Percentiles rank a stretch among this genome's conserved stretches.
Conservation (phyloP, 345 rosid genomes). For the Xanthoceras sorbifolium region DNA sequence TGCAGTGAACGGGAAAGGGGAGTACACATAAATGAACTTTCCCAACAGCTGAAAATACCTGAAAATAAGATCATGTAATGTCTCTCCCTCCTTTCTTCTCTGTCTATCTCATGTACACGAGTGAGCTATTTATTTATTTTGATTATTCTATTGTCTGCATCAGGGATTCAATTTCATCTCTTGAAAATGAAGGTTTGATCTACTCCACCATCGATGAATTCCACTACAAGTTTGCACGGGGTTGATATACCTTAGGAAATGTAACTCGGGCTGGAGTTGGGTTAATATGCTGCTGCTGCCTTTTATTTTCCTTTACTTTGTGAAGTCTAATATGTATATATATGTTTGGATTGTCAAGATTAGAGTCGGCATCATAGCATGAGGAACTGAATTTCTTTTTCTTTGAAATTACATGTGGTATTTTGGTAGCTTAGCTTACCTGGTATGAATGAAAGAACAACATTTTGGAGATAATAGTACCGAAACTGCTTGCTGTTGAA, state of each 20-base stretch:
- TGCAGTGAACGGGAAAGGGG: conserved; percentile 80
- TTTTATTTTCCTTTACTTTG: background rate
- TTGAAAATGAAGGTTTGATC: conserved; percentile 87
- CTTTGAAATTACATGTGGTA: background rate
- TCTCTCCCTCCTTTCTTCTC: conserved; percentile 10
- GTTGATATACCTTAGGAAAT: conserved; percentile 20
- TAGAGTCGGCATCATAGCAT: background rate
- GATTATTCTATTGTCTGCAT: background rate
- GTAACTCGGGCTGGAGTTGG: background rate
- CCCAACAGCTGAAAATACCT: conserved; percentile 73
- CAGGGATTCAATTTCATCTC: conserved; percentile 72
- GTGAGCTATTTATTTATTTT: background rate
- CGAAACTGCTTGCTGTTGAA: background rate
- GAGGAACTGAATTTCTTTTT: background rate
- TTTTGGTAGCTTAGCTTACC: background rate
- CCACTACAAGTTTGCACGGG: conserved; percentile 83
- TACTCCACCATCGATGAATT: conserved; percentile 95
- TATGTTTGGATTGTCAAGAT: conserved; percentile 1
- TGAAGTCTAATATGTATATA: background rate
- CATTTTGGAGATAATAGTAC: background rate
- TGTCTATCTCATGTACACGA: background rate
- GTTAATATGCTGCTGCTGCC: background rate
- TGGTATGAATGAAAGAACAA: background rate
- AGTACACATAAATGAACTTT: conserved; percentile 74
- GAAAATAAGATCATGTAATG: conserved; percentile 75